A percentile compares a stretch with the other conserved stretches of the same genome.
phyloP scores from a whole-genome alignment of 2,329 filamentous ascomycete species.

The Ophiocordyceps sinensis region DNA sequence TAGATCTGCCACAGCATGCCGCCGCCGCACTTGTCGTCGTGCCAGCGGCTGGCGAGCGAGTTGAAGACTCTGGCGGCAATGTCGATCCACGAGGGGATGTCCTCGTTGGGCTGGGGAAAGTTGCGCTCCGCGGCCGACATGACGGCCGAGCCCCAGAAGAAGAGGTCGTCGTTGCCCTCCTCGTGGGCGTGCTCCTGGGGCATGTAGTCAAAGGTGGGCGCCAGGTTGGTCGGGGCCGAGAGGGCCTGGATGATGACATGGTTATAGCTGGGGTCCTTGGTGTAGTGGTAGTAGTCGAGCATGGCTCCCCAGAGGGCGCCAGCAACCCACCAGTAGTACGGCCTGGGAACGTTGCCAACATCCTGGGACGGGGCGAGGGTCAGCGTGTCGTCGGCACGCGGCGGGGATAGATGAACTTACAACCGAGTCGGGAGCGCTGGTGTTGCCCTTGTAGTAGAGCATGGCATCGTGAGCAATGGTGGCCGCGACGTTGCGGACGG shows the following conservation, averaged over 20 bases:
- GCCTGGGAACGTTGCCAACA: constrained; percentile 47
- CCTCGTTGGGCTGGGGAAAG: constrained; percentile 44
- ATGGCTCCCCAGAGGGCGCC: constrained; percentile 53
- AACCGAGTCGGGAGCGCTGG: constrained; percentile 29
- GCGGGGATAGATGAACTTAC: constrained; percentile 13
- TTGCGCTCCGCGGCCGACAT: constrained; percentile 55
- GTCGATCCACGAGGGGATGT: constrained; percentile 48
- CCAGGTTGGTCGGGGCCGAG: constrained; percentile 37
- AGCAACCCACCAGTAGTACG: constrained; percentile 57
- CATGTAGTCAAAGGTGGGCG: constrained; percentile 46
- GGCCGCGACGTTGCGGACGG: constrained; percentile 45
- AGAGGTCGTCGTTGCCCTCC: constrained; percentile 62
- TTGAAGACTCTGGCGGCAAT: constrained; percentile 61
- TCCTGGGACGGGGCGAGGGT: constrained; percentile 18
- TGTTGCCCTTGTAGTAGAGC: constrained; percentile 50
- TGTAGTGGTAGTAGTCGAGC: constrained; percentile 56
- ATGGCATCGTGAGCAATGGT: constrained; percentile 47
- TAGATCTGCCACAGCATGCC: constrained; percentile 77
- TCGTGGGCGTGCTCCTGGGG: constrained; percentile 37
- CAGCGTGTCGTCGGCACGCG: not conserved
- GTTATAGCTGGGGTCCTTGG: constrained; percentile 48
- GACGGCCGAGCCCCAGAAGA: constrained; percentile 57
- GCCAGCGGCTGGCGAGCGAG: constrained; percentile 55
- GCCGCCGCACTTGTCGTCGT: constrained; percentile 49
- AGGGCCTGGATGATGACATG: constrained; percentile 43